Evolutionary conservation across 169 alveolate species (phyloP), one percentile per base, ranked within the genome.

Genomic region (Cryptosporidium ubiquitum): DNA sequence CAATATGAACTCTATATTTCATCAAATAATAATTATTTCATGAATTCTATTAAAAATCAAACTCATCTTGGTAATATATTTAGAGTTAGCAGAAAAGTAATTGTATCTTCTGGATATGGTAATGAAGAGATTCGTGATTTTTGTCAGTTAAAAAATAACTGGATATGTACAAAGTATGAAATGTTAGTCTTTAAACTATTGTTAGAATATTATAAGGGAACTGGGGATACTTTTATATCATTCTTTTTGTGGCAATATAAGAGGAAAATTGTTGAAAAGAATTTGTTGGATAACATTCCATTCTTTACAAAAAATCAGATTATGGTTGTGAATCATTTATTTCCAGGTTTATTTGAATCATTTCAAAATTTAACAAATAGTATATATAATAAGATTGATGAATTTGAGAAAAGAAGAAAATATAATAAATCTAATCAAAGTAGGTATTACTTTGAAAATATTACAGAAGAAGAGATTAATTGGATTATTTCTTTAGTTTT

Each of bases 401-500:
- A 60, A 1, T 73, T 37, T 58, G 85, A 71, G 23, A 71, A 29
- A 18, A 49, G 23, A 4, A 26, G 23, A 16, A 51, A 20, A 20
- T 5, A 14, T 23, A 0, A 37, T 58, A 42, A 35, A 10, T n/a
- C 20, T 20, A 6, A 16, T 9, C 31, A 52, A 5, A 49, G 20
- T 9, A 35, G 10, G 16, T 39, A 37, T 57, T 16, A 33, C 35
- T 33, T 61, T 18, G 75, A 64, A 6, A 40, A 58, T 5, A 49
- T 61, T 60, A 40, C 61, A 40, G 47, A 79, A 20, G 39, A 79
- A 60, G 75, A 61, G 12, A 61, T 79, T 39, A 57, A 64, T n/a
- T 79, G 89, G 89, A 44, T 58, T 16, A 79, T 61, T n/a, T 79
- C 89, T 60, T 61, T 79, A 20, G 68, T 40, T 12, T 18, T 79